Evolutionary conservation across 2,329 filamentous ascomycete genomes (phyloP).

Genomic region (Epichloe baconii): DNA sequence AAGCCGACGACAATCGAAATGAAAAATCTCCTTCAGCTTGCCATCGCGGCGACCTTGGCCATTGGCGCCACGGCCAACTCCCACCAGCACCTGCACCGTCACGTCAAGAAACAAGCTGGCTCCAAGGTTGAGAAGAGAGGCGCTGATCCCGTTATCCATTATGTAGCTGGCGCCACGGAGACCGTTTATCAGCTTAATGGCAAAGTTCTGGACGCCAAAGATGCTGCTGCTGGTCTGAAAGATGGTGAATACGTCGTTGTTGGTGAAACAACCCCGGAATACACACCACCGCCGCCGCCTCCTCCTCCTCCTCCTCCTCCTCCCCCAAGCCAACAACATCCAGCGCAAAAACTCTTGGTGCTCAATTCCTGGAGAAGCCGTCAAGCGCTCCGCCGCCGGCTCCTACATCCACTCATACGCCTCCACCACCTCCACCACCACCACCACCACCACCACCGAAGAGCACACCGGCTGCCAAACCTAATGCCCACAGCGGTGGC

Average conservation of each 20-base stretch:
- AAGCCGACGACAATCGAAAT: conserved; percentile 3
- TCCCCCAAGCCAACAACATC: conserved; percentile 13
- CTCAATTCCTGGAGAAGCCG: conserved; percentile 6
- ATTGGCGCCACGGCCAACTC: conserved; percentile 43
- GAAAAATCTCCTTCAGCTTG: conserved; percentile 24
- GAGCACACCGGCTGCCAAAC: conserved; percentile 11
- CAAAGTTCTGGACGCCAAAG: conserved; percentile 41
- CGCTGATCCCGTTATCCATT: conserved; percentile 33
- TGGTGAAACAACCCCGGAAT: conserved; percentile 43
- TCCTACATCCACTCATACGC: background rate
- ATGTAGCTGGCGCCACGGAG: conserved; percentile 47
- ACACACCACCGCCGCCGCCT: conserved; percentile 28
- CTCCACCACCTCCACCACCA: too few relatives aligned
- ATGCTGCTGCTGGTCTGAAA: conserved; percentile 59
- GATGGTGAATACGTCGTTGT: conserved; percentile 58
- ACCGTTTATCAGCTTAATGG: conserved; percentile 63
- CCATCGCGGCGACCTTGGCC: conserved; percentile 39
- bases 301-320: conserved; percentile 22
- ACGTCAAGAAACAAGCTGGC: conserved; percentile 39
- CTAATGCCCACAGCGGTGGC: background rate
- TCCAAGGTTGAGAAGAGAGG: conserved; percentile 35
- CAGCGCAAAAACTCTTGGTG: background rate
- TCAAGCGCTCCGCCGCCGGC: conserved; percentile 3
- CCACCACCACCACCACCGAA: conserved; percentile 10
- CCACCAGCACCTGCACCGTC: conserved; percentile 47